phyloP scores from a whole-genome alignment of 768 basidiomycete species.

The Naganishia randhawae region DNA sequence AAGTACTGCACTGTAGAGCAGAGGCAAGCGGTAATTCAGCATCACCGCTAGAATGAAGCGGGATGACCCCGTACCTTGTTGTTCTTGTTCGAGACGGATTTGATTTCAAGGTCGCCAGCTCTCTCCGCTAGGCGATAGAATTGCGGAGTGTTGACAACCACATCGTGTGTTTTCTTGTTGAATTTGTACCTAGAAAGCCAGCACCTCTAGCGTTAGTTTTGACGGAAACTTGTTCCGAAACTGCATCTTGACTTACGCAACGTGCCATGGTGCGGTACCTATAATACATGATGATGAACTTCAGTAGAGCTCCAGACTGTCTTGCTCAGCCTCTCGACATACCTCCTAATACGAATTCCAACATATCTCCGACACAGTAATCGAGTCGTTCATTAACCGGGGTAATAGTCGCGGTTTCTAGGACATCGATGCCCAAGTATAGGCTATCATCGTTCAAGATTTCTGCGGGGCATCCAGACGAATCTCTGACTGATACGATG shows the following conservation, averaged over 20 bases:
- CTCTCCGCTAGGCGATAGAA: slow-evolving; percentile 81
- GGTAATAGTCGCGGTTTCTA: slow-evolving; percentile 88
- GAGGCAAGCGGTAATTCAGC: slow-evolving; percentile 14
- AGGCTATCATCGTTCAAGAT: slow-evolving; percentile 58
- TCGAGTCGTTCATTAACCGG: slow-evolving; percentile 74
- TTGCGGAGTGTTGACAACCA: slow-evolving; percentile 72
- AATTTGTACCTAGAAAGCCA: slow-evolving; percentile 65
- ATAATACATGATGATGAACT: no score
- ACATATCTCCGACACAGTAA: slow-evolving; percentile 82
- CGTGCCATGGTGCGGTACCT: slow-evolving; percentile 25
- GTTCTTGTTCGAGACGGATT: slow-evolving; percentile 85
- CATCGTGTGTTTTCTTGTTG: slow-evolving; percentile 68
- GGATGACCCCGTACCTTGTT: slow-evolving; percentile 60
- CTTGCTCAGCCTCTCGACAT: slow-evolving; percentile 74
- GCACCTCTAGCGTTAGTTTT: neutral
- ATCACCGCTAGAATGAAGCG: neutral
- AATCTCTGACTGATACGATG: slow-evolving; percentile 74
- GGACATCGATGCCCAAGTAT: slow-evolving; percentile 67
- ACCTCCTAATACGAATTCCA: slow-evolving; percentile 90
- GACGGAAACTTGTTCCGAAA: neutral
- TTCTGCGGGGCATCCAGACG: slow-evolving; percentile 71
- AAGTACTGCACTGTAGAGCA: slow-evolving; percentile 56
- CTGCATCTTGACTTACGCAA: slow-evolving; percentile 53
- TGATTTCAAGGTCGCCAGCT: slow-evolving; percentile 77
- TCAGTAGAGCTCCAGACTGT: slow-evolving; percentile 9